These are phyloP conservation scores for Microbotryum scabiosae DNA, from an alignment of 1,284 basidiomycete species.

Conservation along the genomic window DNA sequence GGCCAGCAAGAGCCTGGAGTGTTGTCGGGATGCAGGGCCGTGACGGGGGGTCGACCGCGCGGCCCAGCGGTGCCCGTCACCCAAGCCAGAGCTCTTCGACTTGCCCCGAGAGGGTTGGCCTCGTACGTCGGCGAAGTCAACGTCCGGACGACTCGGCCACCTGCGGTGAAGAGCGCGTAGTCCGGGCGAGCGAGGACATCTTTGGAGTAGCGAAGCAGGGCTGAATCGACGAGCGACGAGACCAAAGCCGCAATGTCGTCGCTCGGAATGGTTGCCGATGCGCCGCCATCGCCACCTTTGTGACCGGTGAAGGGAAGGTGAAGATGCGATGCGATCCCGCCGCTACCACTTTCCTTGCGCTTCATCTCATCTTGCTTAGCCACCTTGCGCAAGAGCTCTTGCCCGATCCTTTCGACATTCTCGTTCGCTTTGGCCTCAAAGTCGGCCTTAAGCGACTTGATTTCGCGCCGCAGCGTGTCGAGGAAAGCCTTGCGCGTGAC, in stretches of 20 bases:
- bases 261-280: not conserved
- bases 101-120: constrained; percentile 45
- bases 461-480: constrained; percentile 36
- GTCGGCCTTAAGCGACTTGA: constrained; percentile 35
- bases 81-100: constrained; percentile 24
- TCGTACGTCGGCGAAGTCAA: constrained; percentile 71
- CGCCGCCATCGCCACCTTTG: not conserved
- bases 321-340: not conserved
- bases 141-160: constrained; percentile 68
- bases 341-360: constrained; percentile 9
- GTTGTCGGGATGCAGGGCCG: constrained; percentile 71
- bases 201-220: constrained; percentile 57
- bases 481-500: constrained; percentile 35
- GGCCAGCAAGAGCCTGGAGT: constrained; percentile 88
- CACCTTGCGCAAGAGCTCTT: constrained; percentile 31
- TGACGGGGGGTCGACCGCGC: constrained; percentile 69
- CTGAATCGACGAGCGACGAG: constrained; percentile 31
- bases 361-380: constrained; percentile 44
- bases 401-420: constrained; percentile 33
- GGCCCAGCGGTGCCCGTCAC: constrained; percentile 37
- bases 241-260: constrained; percentile 25
- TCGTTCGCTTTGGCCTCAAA: constrained; percentile 36
- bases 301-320: not conserved
- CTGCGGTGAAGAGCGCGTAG: constrained; percentile 74
- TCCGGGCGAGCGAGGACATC: constrained; percentile 74